Evolutionary conservation across 75 land plant genomes (phyloP), one percentile per base, ranked within the genome.

Genomic region (Adiantum capillusveneris): DNA sequence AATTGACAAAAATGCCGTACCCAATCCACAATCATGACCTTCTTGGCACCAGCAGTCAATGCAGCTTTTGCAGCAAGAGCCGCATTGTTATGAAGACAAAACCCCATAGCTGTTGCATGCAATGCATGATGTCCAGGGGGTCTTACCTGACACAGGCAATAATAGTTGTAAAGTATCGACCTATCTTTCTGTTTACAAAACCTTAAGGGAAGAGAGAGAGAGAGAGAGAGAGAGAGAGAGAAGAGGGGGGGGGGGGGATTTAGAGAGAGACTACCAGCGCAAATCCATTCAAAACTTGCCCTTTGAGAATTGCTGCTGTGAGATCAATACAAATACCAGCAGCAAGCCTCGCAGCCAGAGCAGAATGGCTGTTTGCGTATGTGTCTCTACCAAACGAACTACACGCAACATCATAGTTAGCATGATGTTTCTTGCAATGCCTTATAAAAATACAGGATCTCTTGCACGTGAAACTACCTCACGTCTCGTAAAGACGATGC

Each of bases 41-140:
- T 88, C 64, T 85, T 79, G 11, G 98, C 98, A 53, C 90, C 85
- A 44, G 90, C 83, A 72, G 63, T 64, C 68, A 82, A 85, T 49
- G 98, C 90, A 43, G 87, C 87, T 31, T 77, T 72, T 17, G 87
- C 98, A 63, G 95, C 90, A 63, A 94, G 75, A 44, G 96, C 88
- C 24, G 95, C 98, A 78, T 94, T 94, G 48, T 94, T 94, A 53
- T 94, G 98, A 51, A 94, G 79, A 64, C 98, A 94, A 59, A 94
- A 94, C 0, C 98, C 98, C 95, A 88, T 88, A 18, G 81, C 75
- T 22, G 79, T 75, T 44, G 58, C 73, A 26, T 75, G 57, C 42
- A 84, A 86, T 31, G 98, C 98, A 78, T 94, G 98, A 79, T 94
- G 98, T n/a, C 98, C 98, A 62, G 98, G 98, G 61, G 98, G 98